Evolutionary conservation across 768 basidiomycete genomes (phyloP).

Genomic region (Chalciporus piperatus): DNA sequence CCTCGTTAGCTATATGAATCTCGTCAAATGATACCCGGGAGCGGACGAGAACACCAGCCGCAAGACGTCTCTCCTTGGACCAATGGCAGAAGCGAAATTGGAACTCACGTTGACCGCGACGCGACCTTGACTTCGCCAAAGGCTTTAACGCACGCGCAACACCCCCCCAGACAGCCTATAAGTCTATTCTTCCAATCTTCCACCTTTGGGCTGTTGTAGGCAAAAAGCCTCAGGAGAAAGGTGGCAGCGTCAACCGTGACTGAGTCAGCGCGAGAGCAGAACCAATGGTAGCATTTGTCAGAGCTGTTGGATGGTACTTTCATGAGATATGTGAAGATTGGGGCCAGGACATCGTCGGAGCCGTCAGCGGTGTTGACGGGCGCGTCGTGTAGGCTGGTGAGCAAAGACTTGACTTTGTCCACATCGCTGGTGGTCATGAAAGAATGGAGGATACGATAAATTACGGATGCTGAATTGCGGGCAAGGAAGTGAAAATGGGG

Average conservation of each 20-base stretch:
- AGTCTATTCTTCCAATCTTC: conserved; percentile 62
- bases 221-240: conserved; percentile 80
- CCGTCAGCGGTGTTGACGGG: conserved; percentile 53
- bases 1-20: conserved; percentile 13
- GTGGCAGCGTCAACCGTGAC: conserved; percentile 66
- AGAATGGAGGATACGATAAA: conserved; percentile 1
- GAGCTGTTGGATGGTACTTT: conserved; percentile 36
- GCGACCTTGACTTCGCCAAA: conserved; percentile 62
- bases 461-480: neutral
- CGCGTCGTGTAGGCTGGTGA: conserved; percentile 53
- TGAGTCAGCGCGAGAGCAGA: conserved; percentile 60
- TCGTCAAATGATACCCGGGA: conserved; percentile 4
- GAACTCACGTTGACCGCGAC: conserved; percentile 72
- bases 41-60: conserved; percentile 8
- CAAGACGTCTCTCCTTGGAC: conserved; percentile 6
- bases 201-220: conserved; percentile 62
- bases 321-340: conserved; percentile 56
- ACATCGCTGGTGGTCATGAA: conserved; percentile 28
- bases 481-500: neutral
- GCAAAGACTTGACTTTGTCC: conserved; percentile 44
- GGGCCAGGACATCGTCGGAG: conserved; percentile 46
- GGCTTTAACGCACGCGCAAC: conserved; percentile 67
- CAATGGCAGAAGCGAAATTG: neutral
- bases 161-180: conserved; percentile 53
- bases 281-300: conserved; percentile 67